phyloP scores from a whole-genome alignment of 192 early-diverging fungal genomes.

The Coemansia sp. region DNA sequence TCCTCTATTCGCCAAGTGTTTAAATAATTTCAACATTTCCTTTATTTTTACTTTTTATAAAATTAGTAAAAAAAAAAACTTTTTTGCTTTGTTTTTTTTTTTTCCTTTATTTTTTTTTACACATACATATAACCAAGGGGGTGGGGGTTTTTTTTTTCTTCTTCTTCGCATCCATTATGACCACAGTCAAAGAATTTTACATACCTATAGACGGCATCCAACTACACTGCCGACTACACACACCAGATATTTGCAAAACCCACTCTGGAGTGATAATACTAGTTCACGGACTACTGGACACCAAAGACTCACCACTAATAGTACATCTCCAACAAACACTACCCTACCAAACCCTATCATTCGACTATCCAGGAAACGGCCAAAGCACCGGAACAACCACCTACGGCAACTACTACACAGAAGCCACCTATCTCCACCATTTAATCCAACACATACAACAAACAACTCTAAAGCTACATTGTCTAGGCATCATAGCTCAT shows the following conservation, averaged over 20 bases:
- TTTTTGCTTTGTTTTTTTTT: too few relatives aligned
- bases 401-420: slow-evolving; percentile 59
- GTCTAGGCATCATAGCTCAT: slow-evolving; percentile 49
- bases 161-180: too few relatives aligned
- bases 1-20: too few relatives aligned
- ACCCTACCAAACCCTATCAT: slow-evolving; percentile 36
- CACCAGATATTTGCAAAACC: background rate
- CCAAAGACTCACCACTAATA: slow-evolving; percentile 37
- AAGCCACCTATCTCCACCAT: slow-evolving; percentile 48
- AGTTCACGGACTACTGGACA: slow-evolving; percentile 59
- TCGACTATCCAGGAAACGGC: slow-evolving; percentile 64
- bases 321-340: slow-evolving; percentile 22
- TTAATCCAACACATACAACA: slow-evolving; percentile 36
- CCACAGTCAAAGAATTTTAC: too few relatives aligned
- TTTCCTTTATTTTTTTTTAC: too few relatives aligned
- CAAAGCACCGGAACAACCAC: slow-evolving; percentile 55
- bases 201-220: too few relatives aligned
- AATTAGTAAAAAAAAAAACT: too few relatives aligned
- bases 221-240: background rate
- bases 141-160: too few relatives aligned
- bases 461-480: background rate
- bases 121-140: too few relatives aligned
- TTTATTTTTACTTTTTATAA: too few relatives aligned
- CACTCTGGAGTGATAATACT: slow-evolving; percentile 36
- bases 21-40: too few relatives aligned